A percentile compares a stretch with the other conserved stretches of the same genome.
These are phyloP conservation scores for Thymus mandschuricus DNA, from an alignment of 257 asterid genomes.

Conservation along the genomic window DNA sequence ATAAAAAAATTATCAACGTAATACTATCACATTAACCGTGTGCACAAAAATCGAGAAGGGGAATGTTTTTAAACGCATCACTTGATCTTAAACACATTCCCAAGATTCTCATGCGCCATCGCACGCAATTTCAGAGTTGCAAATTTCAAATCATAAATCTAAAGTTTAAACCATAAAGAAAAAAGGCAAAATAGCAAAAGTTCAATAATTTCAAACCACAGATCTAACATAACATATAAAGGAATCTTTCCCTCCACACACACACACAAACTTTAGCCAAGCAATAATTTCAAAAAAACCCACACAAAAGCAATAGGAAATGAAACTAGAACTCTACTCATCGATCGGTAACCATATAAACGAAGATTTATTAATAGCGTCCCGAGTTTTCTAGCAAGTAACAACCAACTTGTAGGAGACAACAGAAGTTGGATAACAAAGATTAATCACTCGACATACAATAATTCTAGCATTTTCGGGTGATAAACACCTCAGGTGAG, in stretches of 20 bases:
- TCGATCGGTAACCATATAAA: conserved; percentile 16
- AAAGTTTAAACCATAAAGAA: too few relatives aligned
- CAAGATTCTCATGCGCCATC: too few relatives aligned
- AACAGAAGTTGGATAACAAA: conserved; percentile 12
- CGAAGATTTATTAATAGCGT: conserved; percentile 26
- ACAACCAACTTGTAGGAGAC: conserved; percentile 18
- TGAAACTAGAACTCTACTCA: conserved; percentile 16
- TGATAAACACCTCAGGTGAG: conserved; percentile 85
- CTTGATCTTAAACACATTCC: too few relatives aligned
- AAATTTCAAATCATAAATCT: too few relatives aligned
- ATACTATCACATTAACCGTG: too few relatives aligned
- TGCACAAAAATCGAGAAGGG: too few relatives aligned
- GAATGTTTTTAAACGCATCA: too few relatives aligned
- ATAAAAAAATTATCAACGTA: too few relatives aligned
- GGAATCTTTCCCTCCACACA: not conserved
- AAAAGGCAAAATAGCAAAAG: not conserved
- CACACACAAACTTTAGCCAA: not conserved
- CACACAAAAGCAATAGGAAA: not conserved
- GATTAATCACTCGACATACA: conserved; percentile 42
- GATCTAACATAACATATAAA: not conserved
- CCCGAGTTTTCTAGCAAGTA: conserved; percentile 26
- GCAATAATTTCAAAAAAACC: too few relatives aligned
- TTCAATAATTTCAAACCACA: not conserved
- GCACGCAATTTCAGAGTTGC: too few relatives aligned
- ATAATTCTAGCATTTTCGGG: conserved; percentile 39